Evolutionary conservation across 495 filamentous ascomycete species (phyloP), one percentile per base, ranked within the genome.

Genomic region (Penicillium silybi): DNA sequence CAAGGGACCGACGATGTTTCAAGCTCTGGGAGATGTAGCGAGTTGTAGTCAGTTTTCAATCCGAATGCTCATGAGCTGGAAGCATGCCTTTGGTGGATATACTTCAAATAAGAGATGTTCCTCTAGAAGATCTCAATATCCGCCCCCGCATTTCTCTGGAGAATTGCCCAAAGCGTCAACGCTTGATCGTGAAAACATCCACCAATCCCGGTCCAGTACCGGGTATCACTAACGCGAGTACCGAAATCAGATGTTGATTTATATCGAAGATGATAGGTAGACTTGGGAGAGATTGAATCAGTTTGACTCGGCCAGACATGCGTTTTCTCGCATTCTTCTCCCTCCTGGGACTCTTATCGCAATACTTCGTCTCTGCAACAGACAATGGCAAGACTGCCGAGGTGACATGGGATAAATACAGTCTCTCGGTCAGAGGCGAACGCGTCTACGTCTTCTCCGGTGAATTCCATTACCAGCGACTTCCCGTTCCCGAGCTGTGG

Each of bases 401-500:
- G 11, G 63, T 77, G 9, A 63, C 65, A 10, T 79, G 81, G 82
- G 83, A 84, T 43, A 60, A 80, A 22, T 82, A 82, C 54, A 83
- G 81, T 66, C 71, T 83, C 43, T 73, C 69, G 7, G 64, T 84
- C 29, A 80, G 81, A 20, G 80, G 80, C 8, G 69, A 81, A 53
- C 61, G 83, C 17, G 56, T 84, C 8, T 82, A 78, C 46, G 62
- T 85, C 41, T 82, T 77, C 58, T 72, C 80, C 0, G 82, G 78
- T 13, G 80, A 85, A 61, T 78, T 84, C 18, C 80, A 84, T 52
- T 83, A 80, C 46, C 70, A 70, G 65, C 70, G 81, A 40, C 65
- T 81, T 9, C 81, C 81, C 0, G 79, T 81, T 3, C 83, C 81
- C 0, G 78, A 79, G 27, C 53, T 85, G 13, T 85, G 82, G 81